Conservation (phyloP, 23 red algal species). For the Gracilaria caudata region DNA sequence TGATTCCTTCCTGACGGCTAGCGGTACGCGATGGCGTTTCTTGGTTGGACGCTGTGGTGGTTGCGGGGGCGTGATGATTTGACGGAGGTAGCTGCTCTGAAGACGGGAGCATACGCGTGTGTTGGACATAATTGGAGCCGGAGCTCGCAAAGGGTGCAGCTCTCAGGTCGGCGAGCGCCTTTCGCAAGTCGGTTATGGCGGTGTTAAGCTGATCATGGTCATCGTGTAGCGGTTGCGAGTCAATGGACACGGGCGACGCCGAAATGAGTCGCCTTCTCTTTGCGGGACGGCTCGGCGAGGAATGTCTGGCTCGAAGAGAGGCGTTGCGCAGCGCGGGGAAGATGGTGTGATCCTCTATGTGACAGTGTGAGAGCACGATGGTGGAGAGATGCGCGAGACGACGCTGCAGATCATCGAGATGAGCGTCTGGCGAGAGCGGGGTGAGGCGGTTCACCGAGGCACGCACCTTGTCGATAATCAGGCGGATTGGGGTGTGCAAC, state of each 20-base stretch:
- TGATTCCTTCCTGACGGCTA: constrained; percentile 28
- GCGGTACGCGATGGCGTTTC: background rate
- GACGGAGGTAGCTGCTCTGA: background rate
- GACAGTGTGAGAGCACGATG: constrained; percentile 21
- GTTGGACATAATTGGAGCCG: background rate
- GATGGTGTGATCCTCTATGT: constrained; percentile 28
- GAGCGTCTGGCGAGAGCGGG: constrained; percentile 43
- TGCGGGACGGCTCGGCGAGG: background rate
- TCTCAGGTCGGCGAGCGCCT: background rate
- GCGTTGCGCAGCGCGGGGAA: constrained; percentile 27
- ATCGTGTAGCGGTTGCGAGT: constrained; percentile 6
- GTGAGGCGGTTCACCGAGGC: constrained; percentile 34
- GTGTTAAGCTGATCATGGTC: constrained; percentile 4
- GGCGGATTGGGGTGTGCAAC: constrained; percentile 43
- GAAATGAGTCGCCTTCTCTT: constrained; percentile 1
- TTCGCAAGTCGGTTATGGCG: constrained; percentile 1
- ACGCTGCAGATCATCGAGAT: constrained; percentile 49
- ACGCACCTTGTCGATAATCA: constrained; percentile 26
- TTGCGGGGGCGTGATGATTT: background rate
- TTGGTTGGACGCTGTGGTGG: background rate
- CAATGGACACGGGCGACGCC: constrained; percentile 22
- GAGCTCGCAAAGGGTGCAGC: background rate
- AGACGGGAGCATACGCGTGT: background rate
- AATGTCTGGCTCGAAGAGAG: background rate
- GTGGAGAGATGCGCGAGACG: constrained; percentile 24